These are phyloP conservation scores for Echeveria elegans DNA, from an alignment of 164 flowering plant genomes.

Conservation along the genomic window DNA sequence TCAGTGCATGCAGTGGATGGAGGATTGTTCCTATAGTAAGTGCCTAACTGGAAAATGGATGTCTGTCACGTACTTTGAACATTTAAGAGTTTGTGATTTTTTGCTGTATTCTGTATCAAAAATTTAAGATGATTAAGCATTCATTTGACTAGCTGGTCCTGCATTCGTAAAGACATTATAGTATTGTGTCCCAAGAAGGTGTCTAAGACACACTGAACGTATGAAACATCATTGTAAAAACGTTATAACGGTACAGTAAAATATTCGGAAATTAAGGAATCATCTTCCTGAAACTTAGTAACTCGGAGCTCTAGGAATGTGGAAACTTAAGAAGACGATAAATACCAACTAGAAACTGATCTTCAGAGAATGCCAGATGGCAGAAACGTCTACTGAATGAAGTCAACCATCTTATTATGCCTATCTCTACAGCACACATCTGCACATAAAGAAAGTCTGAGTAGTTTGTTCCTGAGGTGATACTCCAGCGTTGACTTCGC, in stretches of 20 bases:
- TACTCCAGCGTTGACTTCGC: neutral
- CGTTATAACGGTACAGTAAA: neutral
- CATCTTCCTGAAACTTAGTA: neutral
- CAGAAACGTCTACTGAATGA: neutral
- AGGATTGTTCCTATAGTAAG: neutral
- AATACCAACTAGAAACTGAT: slow-evolving; percentile 6
- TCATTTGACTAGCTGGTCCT: neutral
- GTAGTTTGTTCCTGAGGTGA: slow-evolving; percentile 1
- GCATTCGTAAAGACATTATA: neutral
- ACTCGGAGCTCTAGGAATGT: neutral
- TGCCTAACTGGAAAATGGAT: slow-evolving; percentile 5
- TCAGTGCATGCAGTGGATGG: neutral
- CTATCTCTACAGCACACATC: neutral
- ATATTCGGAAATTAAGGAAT: neutral
- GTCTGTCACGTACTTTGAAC: neutral
- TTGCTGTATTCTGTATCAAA: no score
- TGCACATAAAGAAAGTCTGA: neutral
- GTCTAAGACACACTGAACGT: neutral
- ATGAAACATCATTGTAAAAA: neutral
- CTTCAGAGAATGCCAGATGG: neutral
- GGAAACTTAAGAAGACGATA: neutral
- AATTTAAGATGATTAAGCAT: neutral
- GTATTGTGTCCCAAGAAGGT: neutral
- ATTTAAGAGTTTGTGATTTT: no score
- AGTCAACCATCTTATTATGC: slow-evolving; percentile 5